A percentile compares a stretch with the other conserved stretches of the same genome.
These are phyloP conservation scores for Mucor indicus DNA, from an alignment of 371 early-diverging fungal species.

Conservation along the genomic window DNA sequence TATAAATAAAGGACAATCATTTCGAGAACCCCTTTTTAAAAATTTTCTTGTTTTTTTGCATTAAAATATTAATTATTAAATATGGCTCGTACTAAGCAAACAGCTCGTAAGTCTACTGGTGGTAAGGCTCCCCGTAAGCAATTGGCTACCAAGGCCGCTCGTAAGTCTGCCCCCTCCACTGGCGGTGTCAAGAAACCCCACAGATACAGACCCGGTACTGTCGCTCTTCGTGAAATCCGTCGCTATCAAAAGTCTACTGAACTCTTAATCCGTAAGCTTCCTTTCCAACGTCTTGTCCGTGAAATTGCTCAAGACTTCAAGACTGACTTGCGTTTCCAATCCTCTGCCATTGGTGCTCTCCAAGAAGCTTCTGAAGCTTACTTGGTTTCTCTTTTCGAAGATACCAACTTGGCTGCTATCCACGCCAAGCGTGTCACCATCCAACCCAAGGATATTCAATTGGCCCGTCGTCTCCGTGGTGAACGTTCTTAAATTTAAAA, in stretches of 20 bases:
- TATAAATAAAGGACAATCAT: constrained; percentile 19
- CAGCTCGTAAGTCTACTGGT: constrained; percentile 98
- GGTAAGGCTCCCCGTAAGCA: constrained; percentile 98
- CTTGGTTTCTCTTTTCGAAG: constrained; percentile 96
- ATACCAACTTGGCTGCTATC: constrained; percentile 98
- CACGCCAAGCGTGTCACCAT: constrained; percentile 99
- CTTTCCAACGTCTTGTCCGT: constrained; percentile 97
- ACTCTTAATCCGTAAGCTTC: constrained; percentile 96
- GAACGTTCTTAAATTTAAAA: constrained; percentile 83
- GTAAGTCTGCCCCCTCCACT: constrained; percentile 49
- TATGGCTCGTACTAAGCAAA: constrained; percentile 98
- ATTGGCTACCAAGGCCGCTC: constrained; percentile 92
- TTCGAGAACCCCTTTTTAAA: constrained; percentile 11
- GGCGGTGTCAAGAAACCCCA: constrained; percentile 78
- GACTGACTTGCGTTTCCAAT: constrained; percentile 97
- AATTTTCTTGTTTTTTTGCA: constrained; percentile 16
- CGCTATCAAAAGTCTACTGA: constrained; percentile 98
- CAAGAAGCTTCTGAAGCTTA: constrained; percentile 99
- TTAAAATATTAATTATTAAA: constrained; percentile 14
- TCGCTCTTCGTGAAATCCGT: constrained; percentile 96
- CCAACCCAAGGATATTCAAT: constrained; percentile 98
- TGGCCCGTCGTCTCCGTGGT: constrained; percentile 95
- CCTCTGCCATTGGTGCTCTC: constrained; percentile 94
- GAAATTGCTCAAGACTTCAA: constrained; percentile 96
- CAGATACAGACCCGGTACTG: constrained; percentile 85